phyloP scores from a whole-genome alignment of 2,329 filamentous ascomycete genomes.

The Niveomyces coronatus region DNA sequence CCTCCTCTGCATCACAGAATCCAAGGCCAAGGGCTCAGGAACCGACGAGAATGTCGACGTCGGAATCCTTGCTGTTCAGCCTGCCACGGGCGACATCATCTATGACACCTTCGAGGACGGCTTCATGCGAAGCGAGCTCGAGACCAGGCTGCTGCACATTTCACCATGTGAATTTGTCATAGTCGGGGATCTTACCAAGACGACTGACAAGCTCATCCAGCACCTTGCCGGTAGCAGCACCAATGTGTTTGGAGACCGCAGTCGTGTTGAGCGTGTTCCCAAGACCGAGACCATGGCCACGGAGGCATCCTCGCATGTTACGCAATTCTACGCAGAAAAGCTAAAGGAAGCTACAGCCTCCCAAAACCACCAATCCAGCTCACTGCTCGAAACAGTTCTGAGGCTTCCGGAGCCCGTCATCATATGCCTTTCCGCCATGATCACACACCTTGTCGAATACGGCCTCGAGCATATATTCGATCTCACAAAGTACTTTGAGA shows the following conservation, averaged over 20 bases:
- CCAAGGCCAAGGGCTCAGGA: constrained; percentile 64
- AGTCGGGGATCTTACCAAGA: constrained; percentile 79
- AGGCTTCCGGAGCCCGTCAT: constrained; percentile 77
- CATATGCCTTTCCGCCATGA: constrained; percentile 92
- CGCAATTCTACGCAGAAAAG: constrained; percentile 85
- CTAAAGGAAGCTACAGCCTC: constrained; percentile 51
- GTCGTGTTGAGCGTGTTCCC: constrained; percentile 69
- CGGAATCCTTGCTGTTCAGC: constrained; percentile 87
- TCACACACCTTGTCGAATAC: constrained; percentile 83
- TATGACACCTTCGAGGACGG: constrained; percentile 95
- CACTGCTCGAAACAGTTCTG: constrained; percentile 76
- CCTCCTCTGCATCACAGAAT: constrained; percentile 83
- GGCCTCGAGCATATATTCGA: constrained; percentile 92
- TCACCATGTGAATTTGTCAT: constrained; percentile 92
- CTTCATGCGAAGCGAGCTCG: constrained; percentile 93
- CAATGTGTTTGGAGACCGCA: constrained; percentile 86
- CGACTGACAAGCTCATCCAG: constrained; percentile 83
- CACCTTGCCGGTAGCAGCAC: constrained; percentile 83
- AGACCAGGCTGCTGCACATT: constrained; percentile 90
- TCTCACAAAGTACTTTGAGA: constrained; percentile 92
- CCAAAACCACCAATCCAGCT: constrained; percentile 45
- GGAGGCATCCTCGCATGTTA: constrained; percentile 79
- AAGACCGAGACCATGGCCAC: constrained; percentile 73
- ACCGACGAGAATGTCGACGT: constrained; percentile 91
- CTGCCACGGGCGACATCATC: constrained; percentile 88